phyloP scores from a whole-genome alignment of 371 early-diverging fungal species.

The Mucor piriformis region DNA sequence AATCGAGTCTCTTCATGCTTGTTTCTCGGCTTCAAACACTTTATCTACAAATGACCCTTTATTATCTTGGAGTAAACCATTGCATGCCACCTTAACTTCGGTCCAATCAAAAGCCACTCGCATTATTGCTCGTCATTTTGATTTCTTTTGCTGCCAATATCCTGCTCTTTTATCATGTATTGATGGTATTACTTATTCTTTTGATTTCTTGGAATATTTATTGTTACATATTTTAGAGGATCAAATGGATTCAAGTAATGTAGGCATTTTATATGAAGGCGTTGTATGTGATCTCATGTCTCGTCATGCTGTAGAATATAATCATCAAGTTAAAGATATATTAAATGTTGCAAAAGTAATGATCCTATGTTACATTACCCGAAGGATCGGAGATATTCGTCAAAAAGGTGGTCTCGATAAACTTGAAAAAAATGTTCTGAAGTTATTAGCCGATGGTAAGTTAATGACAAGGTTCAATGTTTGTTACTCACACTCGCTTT shows the following conservation, averaged over 20 bases:
- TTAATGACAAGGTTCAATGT: not conserved
- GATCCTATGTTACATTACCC: conserved; percentile 29
- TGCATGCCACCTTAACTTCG: conserved; percentile 30
- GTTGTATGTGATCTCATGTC: conserved; percentile 45
- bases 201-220: conserved; percentile 41
- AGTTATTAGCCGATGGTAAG: conserved; percentile 34
- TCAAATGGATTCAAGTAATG: conserved; percentile 38
- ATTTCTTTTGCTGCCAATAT: conserved; percentile 41
- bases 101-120: conserved; percentile 31
- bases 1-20: conserved; percentile 34
- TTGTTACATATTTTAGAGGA: conserved; percentile 33
- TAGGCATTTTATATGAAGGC: conserved; percentile 38
- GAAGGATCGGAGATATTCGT: conserved; percentile 25
- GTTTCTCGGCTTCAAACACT: conserved; percentile 26
- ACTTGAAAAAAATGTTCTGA: conserved; percentile 27
- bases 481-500: not conserved
- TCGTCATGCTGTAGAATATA: conserved; percentile 41
- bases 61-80: conserved; percentile 25
- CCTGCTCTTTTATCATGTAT: conserved; percentile 46
- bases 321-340: conserved; percentile 32
- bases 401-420: conserved; percentile 28
- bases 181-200: conserved; percentile 46
- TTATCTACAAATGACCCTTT: conserved; percentile 24
- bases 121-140: conserved; percentile 35
- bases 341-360: conserved; percentile 38